Conservation (phyloP, 805 yeast species). For the Ogataea ganodermae region DNA sequence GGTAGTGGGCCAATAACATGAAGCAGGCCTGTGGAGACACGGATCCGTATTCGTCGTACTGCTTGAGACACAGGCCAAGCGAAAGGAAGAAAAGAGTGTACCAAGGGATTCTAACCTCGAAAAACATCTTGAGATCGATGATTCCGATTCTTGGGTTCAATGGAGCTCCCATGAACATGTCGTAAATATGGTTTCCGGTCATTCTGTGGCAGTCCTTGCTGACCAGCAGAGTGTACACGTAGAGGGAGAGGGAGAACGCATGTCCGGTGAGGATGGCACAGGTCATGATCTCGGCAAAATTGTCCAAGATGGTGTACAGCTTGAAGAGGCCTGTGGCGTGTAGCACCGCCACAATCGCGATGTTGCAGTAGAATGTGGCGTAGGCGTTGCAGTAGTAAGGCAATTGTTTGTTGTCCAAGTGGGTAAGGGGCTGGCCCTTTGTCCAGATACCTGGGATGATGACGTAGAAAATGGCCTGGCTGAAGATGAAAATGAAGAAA, state of each 20-base stretch:
- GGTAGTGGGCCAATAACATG: constrained; percentile 82
- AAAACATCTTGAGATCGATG: constrained; percentile 93
- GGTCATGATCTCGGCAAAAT: constrained; percentile 91
- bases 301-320: constrained; percentile 71
- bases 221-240: constrained; percentile 62
- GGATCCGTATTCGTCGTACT: constrained; percentile 78
- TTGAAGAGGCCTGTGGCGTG: constrained; percentile 78
- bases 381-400: constrained; percentile 94
- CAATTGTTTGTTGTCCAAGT: constrained; percentile 75
- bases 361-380: constrained; percentile 74
- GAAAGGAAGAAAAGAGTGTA: constrained; percentile 80
- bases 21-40: constrained; percentile 75
- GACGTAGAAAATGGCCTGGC: constrained; percentile 75
- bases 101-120: constrained; percentile 98
- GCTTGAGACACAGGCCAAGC: constrained; percentile 73
- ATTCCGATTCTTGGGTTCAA: constrained; percentile 93
- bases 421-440: constrained; percentile 89
- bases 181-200: constrained; percentile 90
- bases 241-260: constrained; percentile 64
- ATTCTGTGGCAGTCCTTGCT: constrained; percentile 81
- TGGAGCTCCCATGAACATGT: constrained; percentile 96
- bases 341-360: constrained; percentile 55
- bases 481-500: constrained; percentile 66
- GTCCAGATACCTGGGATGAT: constrained; percentile 93
- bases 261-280: constrained; percentile 84